Conservation (phyloP, 768 basidiomycete genomes). For the Tricholoma furcatifolium region DNA sequence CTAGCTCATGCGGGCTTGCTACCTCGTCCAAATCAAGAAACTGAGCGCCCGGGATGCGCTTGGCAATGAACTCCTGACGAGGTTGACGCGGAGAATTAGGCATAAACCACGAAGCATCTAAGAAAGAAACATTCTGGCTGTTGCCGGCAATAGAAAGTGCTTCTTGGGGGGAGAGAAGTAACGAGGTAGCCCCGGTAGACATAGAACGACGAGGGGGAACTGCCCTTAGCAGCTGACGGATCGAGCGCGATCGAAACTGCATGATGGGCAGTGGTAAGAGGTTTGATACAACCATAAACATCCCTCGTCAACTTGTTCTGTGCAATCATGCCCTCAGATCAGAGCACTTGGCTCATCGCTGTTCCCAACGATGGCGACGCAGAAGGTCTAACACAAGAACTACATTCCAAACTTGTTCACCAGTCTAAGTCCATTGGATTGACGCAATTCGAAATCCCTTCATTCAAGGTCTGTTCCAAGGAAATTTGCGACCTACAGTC, state of each 20-base stretch:
- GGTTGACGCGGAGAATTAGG: conserved; percentile 77
- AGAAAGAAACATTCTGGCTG: conserved; percentile 39
- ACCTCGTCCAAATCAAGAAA: conserved; percentile 83
- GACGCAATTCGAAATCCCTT: conserved; percentile 72
- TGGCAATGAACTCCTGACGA: conserved; percentile 62
- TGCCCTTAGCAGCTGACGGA: conserved; percentile 1
- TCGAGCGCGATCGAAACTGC: conserved; percentile 1
- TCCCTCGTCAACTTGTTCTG: conserved; percentile 10
- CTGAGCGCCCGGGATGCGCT: conserved; percentile 68
- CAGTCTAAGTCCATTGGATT: conserved; percentile 57
- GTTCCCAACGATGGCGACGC: conserved; percentile 86
- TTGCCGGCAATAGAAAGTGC: conserved; percentile 36
- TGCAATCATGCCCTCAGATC: conserved; percentile 84
- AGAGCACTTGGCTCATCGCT: conserved; percentile 91
- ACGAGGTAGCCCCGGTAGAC: conserved; percentile 41
- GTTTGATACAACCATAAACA: conserved; percentile 21
- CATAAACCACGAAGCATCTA: conserved; percentile 95
- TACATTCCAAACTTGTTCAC: conserved; percentile 59
- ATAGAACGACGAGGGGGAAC: conserved; percentile 26
- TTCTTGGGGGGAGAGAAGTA: conserved; percentile 52
- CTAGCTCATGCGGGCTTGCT: conserved; percentile 69
- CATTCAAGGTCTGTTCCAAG: conserved; percentile 74
- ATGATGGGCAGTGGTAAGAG: neutral
- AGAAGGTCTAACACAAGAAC: conserved; percentile 67
- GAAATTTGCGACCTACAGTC: conserved; percentile 1